Percentiles rank a stretch among this genome's conserved stretches.
phyloP scores from a whole-genome alignment of 2,329 filamentous ascomycete genomes.

The Verruconis gallopava region DNA sequence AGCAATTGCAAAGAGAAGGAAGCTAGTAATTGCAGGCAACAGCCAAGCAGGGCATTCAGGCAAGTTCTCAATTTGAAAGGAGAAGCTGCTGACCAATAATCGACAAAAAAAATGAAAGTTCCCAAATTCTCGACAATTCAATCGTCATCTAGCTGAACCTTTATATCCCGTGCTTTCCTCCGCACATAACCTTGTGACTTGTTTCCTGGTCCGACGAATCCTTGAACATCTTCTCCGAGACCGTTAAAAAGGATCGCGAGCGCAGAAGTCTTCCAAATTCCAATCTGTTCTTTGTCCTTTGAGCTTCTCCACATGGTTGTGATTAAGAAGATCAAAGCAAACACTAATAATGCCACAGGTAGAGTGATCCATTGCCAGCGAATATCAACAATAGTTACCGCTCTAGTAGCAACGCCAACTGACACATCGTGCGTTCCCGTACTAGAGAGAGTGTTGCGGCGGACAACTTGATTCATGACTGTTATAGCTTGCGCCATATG shows the following conservation, averaged over 20 bases:
- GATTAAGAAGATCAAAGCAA: background rate
- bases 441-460: background rate
- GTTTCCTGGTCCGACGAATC: background rate
- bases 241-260: conserved; percentile 20
- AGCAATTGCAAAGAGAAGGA: too few species aligned
- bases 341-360: background rate
- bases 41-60: too few species aligned
- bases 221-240: conserved; percentile 12
- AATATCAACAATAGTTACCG: background rate
- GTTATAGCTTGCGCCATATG: background rate
- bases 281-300: conserved; percentile 10
- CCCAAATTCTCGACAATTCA: background rate
- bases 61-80: too few species aligned
- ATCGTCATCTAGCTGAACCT: conserved; percentile 4
- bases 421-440: background rate
- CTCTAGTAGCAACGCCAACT: background rate
- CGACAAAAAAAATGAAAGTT: too few species aligned
- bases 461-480: background rate
- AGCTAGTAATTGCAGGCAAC: too few species aligned
- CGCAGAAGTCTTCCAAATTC: conserved; percentile 21
- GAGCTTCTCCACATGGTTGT: background rate
- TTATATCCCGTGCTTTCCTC: conserved; percentile 1
- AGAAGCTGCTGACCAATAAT: too few species aligned
- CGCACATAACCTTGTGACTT: background rate
- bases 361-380: background rate